Evolutionary conservation across 208 protist species (phyloP).

Genomic region (Borovskyia barvae): DNA sequence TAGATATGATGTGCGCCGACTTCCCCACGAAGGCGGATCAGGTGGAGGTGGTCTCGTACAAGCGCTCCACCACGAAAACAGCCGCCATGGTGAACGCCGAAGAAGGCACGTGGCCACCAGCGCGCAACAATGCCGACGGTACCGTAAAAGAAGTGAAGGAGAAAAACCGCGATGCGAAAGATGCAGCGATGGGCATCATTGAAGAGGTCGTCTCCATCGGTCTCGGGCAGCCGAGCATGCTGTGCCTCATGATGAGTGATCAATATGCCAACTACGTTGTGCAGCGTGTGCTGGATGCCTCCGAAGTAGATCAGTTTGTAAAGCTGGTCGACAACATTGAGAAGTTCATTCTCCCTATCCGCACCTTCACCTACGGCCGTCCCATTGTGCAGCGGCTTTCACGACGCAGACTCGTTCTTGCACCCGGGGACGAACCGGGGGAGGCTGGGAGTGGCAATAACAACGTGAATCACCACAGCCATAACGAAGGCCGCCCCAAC

Average conservation of each 20-base stretch:
- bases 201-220: slow-evolving; percentile 44
- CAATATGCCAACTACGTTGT: slow-evolving; percentile 98
- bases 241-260: slow-evolving; percentile 95
- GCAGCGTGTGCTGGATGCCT: slow-evolving; percentile 95
- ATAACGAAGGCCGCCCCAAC: slow-evolving; percentile 1
- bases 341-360: slow-evolving; percentile 89
- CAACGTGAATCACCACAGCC: slow-evolving; percentile 3
- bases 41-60: slow-evolving; percentile 71
- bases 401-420: slow-evolving; percentile 65
- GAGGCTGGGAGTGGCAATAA: slow-evolving; percentile 8
- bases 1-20: slow-evolving; percentile 84
- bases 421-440: slow-evolving; percentile 41
- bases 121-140: slow-evolving; percentile 25
- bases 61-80: slow-evolving; percentile 47
- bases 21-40: slow-evolving; percentile 23
- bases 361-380: slow-evolving; percentile 94
- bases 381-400: slow-evolving; percentile 95
- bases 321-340: slow-evolving; percentile 85
- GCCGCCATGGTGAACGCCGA: slow-evolving; percentile 55
- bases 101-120: slow-evolving; percentile 27
- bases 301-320: slow-evolving; percentile 74
- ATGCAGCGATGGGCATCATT: slow-evolving; percentile 71
- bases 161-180: slow-evolving; percentile 73
- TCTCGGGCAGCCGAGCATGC: slow-evolving; percentile 58
- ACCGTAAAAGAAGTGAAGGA: slow-evolving; percentile 66